phyloP scores from a whole-genome alignment of 2,329 filamentous ascomycete genomes.

The Fusarium illudens region DNA sequence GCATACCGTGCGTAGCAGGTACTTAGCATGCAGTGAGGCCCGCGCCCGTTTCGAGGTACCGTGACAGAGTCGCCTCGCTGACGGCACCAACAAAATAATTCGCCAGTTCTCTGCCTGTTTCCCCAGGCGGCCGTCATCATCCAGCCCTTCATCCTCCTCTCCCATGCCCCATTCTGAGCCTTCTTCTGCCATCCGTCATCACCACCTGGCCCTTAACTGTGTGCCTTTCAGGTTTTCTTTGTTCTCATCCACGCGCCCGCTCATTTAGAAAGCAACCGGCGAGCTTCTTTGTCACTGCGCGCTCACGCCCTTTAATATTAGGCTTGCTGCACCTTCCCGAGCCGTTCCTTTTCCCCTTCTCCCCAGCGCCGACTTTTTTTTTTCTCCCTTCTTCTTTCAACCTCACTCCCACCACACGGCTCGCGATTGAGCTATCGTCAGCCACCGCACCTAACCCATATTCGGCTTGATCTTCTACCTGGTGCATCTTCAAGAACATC shows the following conservation, averaged over 20 bases:
- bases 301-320: slow-evolving; percentile 26
- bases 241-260: slow-evolving; percentile 18
- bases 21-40: background rate
- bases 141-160: slow-evolving; percentile 29
- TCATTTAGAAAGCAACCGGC: slow-evolving; percentile 26
- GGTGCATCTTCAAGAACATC: slow-evolving; percentile 16
- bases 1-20: background rate
- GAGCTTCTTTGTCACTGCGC: slow-evolving; percentile 19
- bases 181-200: slow-evolving; percentile 32
- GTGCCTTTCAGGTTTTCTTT: slow-evolving; percentile 22
- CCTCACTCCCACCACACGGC: slow-evolving; percentile 36
- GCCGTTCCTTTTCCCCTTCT: slow-evolving; percentile 37
- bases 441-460: slow-evolving; percentile 29
- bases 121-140: slow-evolving; percentile 28
- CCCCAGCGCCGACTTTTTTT: slow-evolving; percentile 39
- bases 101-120: slow-evolving; percentile 25
- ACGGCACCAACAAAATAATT: slow-evolving; percentile 23
- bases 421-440: slow-evolving; percentile 41
- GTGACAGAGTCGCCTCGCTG: slow-evolving; percentile 29
- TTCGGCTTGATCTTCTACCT: slow-evolving; percentile 24
- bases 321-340: slow-evolving; percentile 28
- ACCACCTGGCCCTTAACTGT: slow-evolving; percentile 23
- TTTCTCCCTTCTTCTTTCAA: slow-evolving; percentile 38
- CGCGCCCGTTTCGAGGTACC: background rate
- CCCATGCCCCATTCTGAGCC: slow-evolving; percentile 29